These are phyloP conservation scores for Metschnikowia borealis DNA, from an alignment of 805 yeast genomes.

Conservation along the genomic window DNA sequence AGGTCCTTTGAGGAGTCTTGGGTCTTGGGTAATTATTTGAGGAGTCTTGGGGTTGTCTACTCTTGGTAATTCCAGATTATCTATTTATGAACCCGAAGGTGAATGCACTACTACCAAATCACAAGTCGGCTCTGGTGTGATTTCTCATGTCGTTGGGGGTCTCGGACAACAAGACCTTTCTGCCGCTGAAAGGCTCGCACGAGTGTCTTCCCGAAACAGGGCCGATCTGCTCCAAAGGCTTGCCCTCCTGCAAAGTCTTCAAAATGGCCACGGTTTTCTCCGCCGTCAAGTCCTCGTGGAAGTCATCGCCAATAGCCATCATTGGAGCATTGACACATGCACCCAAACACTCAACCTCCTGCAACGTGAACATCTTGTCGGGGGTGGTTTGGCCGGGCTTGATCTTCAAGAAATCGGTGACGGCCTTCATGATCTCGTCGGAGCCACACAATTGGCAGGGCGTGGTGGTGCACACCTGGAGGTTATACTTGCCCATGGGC, in stretches of 20 bases:
- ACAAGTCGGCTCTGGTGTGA: conserved; percentile 71
- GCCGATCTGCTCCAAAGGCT: conserved; percentile 55
- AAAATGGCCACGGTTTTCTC: conserved; percentile 59
- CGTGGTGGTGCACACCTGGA: conserved; percentile 86
- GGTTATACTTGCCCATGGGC: conserved; percentile 80
- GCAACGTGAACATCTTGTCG: conserved; percentile 73
- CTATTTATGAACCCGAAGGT: conserved; percentile 6
- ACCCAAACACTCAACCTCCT: conserved; percentile 88
- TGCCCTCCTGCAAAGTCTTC: conserved; percentile 61
- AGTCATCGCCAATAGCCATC: conserved; percentile 81
- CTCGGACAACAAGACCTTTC: conserved; percentile 53
- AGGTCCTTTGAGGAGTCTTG: too few relatives aligned
- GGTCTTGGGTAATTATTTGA: too few relatives aligned
- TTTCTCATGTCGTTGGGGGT: conserved; percentile 68
- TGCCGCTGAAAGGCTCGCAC: conserved; percentile 76
- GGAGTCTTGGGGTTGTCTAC: neutral
- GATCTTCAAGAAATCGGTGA: conserved; percentile 55
- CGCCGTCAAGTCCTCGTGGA: conserved; percentile 74
- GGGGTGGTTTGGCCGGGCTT: conserved; percentile 75
- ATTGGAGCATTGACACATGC: conserved; percentile 92
- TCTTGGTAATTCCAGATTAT: conserved; percentile 1
- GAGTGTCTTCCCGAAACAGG: conserved; percentile 64
- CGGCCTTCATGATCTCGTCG: conserved; percentile 71
- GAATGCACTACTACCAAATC: conserved; percentile 8
- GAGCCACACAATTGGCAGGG: conserved; percentile 85